These are phyloP conservation scores for Eucalyptus microcorys DNA, from an alignment of 345 rosid genomes.

Conservation along the genomic window DNA sequence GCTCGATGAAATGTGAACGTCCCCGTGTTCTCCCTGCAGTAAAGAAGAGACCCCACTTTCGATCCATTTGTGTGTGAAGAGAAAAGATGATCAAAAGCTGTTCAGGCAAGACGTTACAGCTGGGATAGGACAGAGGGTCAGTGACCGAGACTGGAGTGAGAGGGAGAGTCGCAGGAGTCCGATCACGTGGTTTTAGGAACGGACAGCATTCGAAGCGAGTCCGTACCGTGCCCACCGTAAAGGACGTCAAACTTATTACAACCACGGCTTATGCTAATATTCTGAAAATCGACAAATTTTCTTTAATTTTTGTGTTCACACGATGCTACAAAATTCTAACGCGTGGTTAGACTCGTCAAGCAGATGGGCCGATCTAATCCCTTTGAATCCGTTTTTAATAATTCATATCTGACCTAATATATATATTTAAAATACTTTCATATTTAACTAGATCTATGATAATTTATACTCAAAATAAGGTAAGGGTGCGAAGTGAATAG, in stretches of 20 bases:
- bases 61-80: too few relatives aligned
- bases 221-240: neutral
- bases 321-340: neutral
- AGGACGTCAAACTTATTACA: neutral
- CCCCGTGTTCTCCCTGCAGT: neutral
- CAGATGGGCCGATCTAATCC: neutral
- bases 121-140: neutral
- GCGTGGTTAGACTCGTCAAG: neutral
- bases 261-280: neutral
- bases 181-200: neutral
- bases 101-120: neutral
- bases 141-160: neutral
- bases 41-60: neutral
- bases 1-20: neutral
- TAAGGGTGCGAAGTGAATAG: rapidly evolving
- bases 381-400: too few relatives aligned
- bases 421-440: too few relatives aligned
- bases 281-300: neutral
- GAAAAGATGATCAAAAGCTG: too few relatives aligned
- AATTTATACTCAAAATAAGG: neutral
- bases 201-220: neutral
- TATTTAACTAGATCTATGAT: too few relatives aligned
- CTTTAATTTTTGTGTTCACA: neutral
- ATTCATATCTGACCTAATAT: too few relatives aligned
- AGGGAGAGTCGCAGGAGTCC: neutral